Evolutionary conservation across 345 rosid species (phyloP).

Genomic region (Eutrema japonicum): DNA sequence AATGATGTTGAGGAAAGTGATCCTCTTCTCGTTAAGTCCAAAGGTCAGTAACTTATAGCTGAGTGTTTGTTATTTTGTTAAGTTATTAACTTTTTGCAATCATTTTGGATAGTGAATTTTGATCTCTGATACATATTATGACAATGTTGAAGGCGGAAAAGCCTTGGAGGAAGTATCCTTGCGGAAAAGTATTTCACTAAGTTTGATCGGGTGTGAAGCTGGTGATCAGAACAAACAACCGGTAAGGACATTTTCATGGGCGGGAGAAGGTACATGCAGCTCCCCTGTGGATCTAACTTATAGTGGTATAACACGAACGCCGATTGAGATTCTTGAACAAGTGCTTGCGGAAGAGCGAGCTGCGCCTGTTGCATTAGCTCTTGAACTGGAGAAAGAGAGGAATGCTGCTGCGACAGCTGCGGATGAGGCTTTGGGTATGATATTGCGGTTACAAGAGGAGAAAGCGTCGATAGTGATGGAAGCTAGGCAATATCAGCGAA

Average conservation of each 20-base stretch:
- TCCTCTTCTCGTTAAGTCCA: constrained; percentile 23
- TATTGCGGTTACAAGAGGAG: constrained; percentile 68
- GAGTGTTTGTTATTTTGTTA: constrained; percentile 17
- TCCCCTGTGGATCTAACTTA: constrained; percentile 38
- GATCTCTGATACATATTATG: not conserved
- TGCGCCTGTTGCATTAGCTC: constrained; percentile 50
- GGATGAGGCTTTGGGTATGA: constrained; percentile 78
- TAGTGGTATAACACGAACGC: constrained; percentile 40
- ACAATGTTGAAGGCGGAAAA: constrained; percentile 9
- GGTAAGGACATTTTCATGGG: constrained; percentile 38
- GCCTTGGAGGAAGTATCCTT: constrained; percentile 18
- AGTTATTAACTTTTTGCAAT: not conserved
- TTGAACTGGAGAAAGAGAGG: constrained; percentile 81
- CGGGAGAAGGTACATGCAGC: constrained; percentile 36
- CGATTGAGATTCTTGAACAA: constrained; percentile 47
- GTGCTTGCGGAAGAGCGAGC: constrained; percentile 55
- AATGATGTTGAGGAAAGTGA: constrained; percentile 41
- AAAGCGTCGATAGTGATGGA: constrained; percentile 69
- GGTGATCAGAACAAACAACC: constrained; percentile 33
- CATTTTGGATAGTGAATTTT: not conserved
- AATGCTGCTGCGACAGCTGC: constrained; percentile 75
- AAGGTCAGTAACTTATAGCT: constrained; percentile 39
- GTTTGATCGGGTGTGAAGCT: constrained; percentile 36
- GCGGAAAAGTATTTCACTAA: constrained; percentile 34
- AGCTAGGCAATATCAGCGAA: constrained; percentile 75